A percentile compares a stretch with the other conserved stretches of the same genome.
Evolutionary conservation across 2,329 filamentous ascomycete species (phyloP).

Genomic region (Paradendryphiella salina): DNA sequence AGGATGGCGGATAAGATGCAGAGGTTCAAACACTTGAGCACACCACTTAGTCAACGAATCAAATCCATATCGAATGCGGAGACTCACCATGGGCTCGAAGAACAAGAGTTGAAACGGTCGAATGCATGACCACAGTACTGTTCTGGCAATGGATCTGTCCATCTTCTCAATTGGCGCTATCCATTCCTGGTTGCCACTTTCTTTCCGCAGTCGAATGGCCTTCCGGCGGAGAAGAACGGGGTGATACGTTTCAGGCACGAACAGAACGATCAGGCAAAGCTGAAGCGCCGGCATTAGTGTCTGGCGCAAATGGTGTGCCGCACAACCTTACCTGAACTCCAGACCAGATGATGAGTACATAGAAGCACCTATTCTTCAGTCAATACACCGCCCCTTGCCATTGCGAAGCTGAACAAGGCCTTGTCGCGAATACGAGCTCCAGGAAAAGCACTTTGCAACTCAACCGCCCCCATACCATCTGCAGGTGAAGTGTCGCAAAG

Average conservation of each 20-base stretch:
- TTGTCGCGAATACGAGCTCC: slow-evolving; percentile 5
- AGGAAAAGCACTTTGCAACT: slow-evolving; percentile 3
- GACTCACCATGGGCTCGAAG: slow-evolving; percentile 73
- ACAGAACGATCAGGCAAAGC: slow-evolving; percentile 65
- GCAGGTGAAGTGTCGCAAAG: slow-evolving; percentile 11
- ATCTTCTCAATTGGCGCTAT: slow-evolving; percentile 75
- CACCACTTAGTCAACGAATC: slow-evolving; percentile 35
- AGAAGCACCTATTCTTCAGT: slow-evolving; percentile 56
- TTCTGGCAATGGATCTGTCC: slow-evolving; percentile 65
- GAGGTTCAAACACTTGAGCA: slow-evolving; percentile 65
- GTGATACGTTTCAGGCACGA: slow-evolving; percentile 87
- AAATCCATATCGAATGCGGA: slow-evolving; percentile 1
- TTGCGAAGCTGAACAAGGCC: not conserved
- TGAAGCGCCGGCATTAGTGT: slow-evolving; percentile 47
- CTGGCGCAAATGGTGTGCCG: slow-evolving; percentile 18
- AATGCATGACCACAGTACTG: slow-evolving; percentile 57
- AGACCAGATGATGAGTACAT: slow-evolving; percentile 81
- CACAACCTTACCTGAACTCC: slow-evolving; percentile 48
- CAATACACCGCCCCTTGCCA: slow-evolving; percentile 27
- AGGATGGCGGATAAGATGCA: slow-evolving; percentile 82
- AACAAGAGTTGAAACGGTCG: slow-evolving; percentile 76
- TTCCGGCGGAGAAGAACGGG: slow-evolving; percentile 72
- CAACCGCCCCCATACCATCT: slow-evolving; percentile 3
- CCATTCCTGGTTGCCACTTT: slow-evolving; percentile 78
- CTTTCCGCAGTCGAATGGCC: slow-evolving; percentile 68